Percentiles rank a stretch among this genome's conserved stretches.
phyloP scores from a whole-genome alignment of 768 basidiomycete species.

The Lentinus brumalis region DNA sequence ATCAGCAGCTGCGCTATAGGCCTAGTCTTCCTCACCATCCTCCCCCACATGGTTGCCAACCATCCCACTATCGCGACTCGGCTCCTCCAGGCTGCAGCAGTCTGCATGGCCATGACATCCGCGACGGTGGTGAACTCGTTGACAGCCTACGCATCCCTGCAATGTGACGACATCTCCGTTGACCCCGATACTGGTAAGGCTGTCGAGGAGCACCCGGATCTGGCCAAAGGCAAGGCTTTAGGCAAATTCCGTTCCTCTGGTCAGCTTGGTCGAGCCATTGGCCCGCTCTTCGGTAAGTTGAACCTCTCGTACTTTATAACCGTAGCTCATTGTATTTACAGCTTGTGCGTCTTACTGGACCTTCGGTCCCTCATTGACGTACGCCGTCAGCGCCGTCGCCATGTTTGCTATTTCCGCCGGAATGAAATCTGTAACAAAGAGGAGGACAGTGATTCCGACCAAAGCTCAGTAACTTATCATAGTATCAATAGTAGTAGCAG shows the following conservation, averaged over 20 bases:
- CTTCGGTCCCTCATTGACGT: constrained; percentile 80
- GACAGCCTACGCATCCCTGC: constrained; percentile 87
- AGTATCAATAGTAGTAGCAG: background rate
- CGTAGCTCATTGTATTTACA: constrained; percentile 30
- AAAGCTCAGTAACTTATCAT: constrained; percentile 1
- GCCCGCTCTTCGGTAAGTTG: constrained; percentile 80
- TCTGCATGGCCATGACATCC: constrained; percentile 89
- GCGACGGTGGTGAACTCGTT: constrained; percentile 95
- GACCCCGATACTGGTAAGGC: constrained; percentile 61
- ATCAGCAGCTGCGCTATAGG: constrained; percentile 71
- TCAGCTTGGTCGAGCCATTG: constrained; percentile 90
- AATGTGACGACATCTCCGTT: constrained; percentile 72
- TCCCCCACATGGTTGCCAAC: constrained; percentile 58
- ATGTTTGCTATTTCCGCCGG: constrained; percentile 60
- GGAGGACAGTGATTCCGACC: constrained; percentile 6
- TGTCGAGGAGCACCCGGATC: constrained; percentile 56
- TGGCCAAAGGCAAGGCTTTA: constrained; percentile 83
- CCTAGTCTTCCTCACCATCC: constrained; percentile 67
- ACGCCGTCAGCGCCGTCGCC: constrained; percentile 59
- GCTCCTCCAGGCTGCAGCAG: constrained; percentile 68
- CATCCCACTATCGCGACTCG: constrained; percentile 48
- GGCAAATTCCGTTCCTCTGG: constrained; percentile 91
- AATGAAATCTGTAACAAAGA: constrained; percentile 47
- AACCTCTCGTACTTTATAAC: background rate
- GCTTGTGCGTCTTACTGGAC: constrained; percentile 91